Conservation (phyloP, 345 rosid genomes). For the Brassica cretica region DNA sequence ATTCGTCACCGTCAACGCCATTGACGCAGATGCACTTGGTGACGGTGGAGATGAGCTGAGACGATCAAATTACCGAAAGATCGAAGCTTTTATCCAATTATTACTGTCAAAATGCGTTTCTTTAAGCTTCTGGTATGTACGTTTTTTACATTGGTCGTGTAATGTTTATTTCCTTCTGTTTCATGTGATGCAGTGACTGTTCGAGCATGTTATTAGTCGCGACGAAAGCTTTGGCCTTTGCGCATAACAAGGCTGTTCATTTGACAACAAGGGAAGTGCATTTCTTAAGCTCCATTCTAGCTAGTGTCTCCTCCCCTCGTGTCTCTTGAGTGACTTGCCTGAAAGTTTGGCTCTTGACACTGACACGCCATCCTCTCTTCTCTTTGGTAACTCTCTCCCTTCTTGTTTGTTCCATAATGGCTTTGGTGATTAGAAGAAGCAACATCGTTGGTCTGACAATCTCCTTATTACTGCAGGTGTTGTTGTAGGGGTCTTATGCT, state of each 20-base stretch:
- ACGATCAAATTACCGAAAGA: not conserved
- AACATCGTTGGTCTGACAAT: conserved; percentile 86
- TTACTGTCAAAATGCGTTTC: not conserved
- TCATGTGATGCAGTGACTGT: not conserved
- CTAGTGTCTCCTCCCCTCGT: too few relatives aligned
- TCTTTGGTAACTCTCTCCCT: conserved; percentile 19
- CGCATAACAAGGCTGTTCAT: conserved; percentile 23
- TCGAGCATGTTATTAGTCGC: conserved; percentile 34
- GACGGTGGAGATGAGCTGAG: not conserved
- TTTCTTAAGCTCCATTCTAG: not conserved
- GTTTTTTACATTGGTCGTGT: not conserved
- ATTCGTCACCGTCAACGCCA: conserved; percentile 32
- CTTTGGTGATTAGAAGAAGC: conserved; percentile 77
- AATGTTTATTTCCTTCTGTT: too few relatives aligned
- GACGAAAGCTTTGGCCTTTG: conserved; percentile 37
- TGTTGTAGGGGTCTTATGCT: not conserved
- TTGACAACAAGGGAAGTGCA: conserved; percentile 33
- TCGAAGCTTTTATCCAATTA: not conserved
- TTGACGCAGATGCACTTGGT: conserved; percentile 33
- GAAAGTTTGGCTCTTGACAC: conserved; percentile 54
- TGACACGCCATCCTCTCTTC: conserved; percentile 22
- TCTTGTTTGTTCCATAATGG: too few relatives aligned
- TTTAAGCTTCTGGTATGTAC: not conserved
- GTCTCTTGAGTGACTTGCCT: conserved; percentile 62
- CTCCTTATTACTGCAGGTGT: conserved; percentile 82